A percentile compares a stretch with the other conserved stretches of the same genome.
phyloP scores from a whole-genome alignment of 805 yeast species.

The baker's yeast (Saccharomyces cerevisiae) region DNA sequence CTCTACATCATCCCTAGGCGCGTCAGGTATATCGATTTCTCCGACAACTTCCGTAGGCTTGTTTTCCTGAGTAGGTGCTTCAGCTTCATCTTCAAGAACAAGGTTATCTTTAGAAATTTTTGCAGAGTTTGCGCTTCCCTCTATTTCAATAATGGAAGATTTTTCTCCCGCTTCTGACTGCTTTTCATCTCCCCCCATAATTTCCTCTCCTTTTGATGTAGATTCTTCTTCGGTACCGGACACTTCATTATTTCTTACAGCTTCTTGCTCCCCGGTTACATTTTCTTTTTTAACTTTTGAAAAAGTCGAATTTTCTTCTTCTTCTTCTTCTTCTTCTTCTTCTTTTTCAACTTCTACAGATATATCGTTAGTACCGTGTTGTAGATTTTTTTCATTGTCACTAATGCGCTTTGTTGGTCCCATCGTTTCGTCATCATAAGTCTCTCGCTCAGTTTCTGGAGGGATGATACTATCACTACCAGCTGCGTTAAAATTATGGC shows the following conservation, averaged over 20 bases:
- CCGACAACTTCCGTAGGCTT: background rate
- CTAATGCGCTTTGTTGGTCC: background rate
- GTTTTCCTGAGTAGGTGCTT: background rate
- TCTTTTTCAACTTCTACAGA: background rate
- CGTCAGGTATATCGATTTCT: background rate
- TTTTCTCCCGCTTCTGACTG: background rate
- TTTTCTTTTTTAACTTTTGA: background rate
- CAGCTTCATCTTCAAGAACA: background rate
- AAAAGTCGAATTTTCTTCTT: background rate
- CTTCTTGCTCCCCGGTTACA: background rate
- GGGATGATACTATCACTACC: background rate
- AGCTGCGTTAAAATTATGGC: background rate
- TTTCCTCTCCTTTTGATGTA: background rate
- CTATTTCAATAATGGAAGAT: background rate
- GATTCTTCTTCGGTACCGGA: background rate
- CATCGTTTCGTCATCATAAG: background rate
- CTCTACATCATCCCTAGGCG: background rate
- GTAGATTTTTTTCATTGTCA: background rate
- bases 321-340: background rate
- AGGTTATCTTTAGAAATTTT: background rate
- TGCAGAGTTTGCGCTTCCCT: background rate
- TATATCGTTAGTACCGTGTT: background rate
- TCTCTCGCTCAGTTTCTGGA: background rate
- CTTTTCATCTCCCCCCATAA: background rate
- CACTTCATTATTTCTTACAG: background rate